Conservation (phyloP, 1,284 basidiomycete genomes). For the Takashimella koratensis region DNA sequence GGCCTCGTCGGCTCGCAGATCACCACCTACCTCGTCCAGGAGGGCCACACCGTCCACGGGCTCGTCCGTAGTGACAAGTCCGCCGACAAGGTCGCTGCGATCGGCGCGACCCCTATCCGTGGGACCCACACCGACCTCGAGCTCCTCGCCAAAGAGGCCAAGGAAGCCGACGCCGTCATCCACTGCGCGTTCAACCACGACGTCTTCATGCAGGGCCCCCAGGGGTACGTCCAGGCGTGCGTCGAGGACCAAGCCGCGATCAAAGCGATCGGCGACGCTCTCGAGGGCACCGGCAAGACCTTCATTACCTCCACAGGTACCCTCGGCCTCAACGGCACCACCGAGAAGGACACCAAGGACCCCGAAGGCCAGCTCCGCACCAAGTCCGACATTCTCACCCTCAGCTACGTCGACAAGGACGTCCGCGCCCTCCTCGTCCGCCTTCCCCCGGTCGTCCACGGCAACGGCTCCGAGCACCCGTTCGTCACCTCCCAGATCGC, state of each 20-base stretch:
- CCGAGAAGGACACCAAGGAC: not conserved
- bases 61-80: conserved; percentile 15
- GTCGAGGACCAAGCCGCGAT: conserved; percentile 13
- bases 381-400: conserved; percentile 8
- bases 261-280: conserved; percentile 14
- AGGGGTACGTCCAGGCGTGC: not conserved
- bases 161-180: conserved; percentile 19
- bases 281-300: conserved; percentile 27
- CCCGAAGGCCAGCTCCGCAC: conserved; percentile 1
- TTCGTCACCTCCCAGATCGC: conserved; percentile 19
- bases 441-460: conserved; percentile 26
- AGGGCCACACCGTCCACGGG: conserved; percentile 21
- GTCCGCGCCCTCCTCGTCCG: conserved; percentile 18
- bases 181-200: conserved; percentile 17
- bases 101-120: conserved; percentile 7
- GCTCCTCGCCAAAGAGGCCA: conserved; percentile 11
- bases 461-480: conserved; percentile 13
- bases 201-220: not conserved
- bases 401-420: conserved; percentile 9
- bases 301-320: conserved; percentile 17
- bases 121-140: conserved; percentile 15
- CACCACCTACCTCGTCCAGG: conserved; percentile 13
- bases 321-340: not conserved
- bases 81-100: conserved; percentile 9
- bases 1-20: conserved; percentile 22